These are phyloP conservation scores for Pyrus hybrid DNA, from an alignment of 331 rosid genomes.

Conservation along the genomic window DNA sequence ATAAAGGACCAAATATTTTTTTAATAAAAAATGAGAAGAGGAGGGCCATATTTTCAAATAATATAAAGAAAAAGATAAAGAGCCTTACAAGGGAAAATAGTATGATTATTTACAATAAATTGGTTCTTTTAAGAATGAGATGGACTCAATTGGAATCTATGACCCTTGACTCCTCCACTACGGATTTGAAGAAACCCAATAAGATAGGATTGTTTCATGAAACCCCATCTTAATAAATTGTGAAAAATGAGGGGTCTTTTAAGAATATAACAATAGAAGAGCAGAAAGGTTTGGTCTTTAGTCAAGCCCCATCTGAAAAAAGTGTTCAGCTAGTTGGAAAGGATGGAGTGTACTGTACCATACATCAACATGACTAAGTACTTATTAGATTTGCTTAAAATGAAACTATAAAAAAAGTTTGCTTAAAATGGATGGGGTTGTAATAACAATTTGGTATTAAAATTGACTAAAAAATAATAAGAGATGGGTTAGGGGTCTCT, in stretches of 20 bases:
- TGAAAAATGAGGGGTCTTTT: constrained; percentile 8
- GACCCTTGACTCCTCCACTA: constrained; percentile 90
- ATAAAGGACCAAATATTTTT: background rate
- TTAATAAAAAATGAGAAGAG: background rate
- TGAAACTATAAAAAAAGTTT: background rate
- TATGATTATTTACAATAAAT: background rate
- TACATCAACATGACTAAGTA: constrained; percentile 26
- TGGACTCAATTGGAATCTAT: constrained; percentile 34
- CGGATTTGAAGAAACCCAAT: constrained; percentile 28
- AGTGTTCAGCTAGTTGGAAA: constrained; percentile 42
- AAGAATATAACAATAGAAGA: constrained; percentile 11
- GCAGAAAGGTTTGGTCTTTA: constrained; percentile 25
- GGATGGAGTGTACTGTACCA: background rate
- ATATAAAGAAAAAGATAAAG: constrained; percentile 1
- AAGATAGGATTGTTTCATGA: constrained; percentile 28
- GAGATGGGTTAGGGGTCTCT: constrained; percentile 6
- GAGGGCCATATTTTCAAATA: constrained; percentile 10
- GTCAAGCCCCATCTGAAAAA: constrained; percentile 53
- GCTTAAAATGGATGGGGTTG: background rate
- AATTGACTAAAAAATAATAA: background rate
- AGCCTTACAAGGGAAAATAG: background rate
- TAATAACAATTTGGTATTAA: background rate
- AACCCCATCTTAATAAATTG: constrained; percentile 30
- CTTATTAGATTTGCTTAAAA: constrained; percentile 25
- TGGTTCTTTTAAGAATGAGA: constrained; percentile 38